Evolutionary conservation across 106 monocot species (phyloP).

Genomic region (Triglochin maritima): DNA sequence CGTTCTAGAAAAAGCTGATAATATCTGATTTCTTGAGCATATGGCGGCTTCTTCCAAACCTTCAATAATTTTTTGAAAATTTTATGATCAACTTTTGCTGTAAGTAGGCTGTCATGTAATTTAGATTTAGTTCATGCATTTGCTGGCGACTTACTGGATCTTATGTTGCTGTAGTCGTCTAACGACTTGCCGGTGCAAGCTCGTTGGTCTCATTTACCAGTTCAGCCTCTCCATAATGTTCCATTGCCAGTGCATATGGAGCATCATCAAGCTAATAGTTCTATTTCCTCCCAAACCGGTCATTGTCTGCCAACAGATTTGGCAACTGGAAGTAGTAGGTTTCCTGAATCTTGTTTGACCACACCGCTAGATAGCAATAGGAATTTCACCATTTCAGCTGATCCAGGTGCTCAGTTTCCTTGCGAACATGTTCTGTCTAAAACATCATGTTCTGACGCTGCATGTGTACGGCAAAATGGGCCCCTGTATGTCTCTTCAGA

Average conservation of each 20-base stretch:
- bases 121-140: not conserved
- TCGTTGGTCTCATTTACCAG: slow-evolving; percentile 55
- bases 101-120: too few relatives aligned
- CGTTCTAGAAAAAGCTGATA: too few relatives aligned
- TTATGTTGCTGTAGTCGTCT: slow-evolving; percentile 35
- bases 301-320: slow-evolving; percentile 13
- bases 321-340: slow-evolving; percentile 13
- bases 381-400: slow-evolving; percentile 15
- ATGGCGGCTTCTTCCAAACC: too few relatives aligned
- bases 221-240: slow-evolving; percentile 43
- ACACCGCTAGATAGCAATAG: slow-evolving; percentile 14
- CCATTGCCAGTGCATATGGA: slow-evolving; percentile 40
- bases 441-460: slow-evolving; percentile 8
- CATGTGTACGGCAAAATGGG: slow-evolving; percentile 7
- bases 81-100: too few relatives aligned
- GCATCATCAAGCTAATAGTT: slow-evolving; percentile 35
- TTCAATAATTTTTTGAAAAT: too few relatives aligned
- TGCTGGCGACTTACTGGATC: not conserved
- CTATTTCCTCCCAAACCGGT: slow-evolving; percentile 16
- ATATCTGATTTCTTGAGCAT: too few relatives aligned
- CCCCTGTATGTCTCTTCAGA: slow-evolving; percentile 13
- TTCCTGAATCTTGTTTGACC: slow-evolving; percentile 20
- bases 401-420: slow-evolving; percentile 25
- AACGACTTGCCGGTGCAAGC: slow-evolving; percentile 48
- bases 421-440: slow-evolving; percentile 35